Base-by-base conservation (phyloP, 495 filamentous ascomycete genomes). In the Aspergillus leporis region DNA sequence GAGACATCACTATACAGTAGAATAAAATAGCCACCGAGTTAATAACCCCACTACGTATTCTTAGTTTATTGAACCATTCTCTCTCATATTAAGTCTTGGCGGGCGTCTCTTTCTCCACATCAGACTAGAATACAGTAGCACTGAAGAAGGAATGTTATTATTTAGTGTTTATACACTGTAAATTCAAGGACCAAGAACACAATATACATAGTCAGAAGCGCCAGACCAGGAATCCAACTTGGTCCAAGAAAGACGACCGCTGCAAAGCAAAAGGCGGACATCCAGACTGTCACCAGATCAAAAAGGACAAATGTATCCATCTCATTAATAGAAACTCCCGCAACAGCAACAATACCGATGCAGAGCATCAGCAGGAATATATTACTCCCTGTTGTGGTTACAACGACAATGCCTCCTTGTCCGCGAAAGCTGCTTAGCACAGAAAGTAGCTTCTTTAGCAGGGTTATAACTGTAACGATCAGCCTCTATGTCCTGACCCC, bases 291-390 rank as follows among this genome's bases (percentile, higher is more conserved):
- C n/a, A 65, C 58, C 3, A 74, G 61, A 22, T 79, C 77, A 45
- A 79, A 77, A 0, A 66, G 19, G 0, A 68, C 59, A 47, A 74
- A 57, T 5, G 52, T 56, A 34, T 65, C 53, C n/a, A n/a, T n/a
- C 12, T 59, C 36, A 10, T 68, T 34, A 25, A 63, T 55, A 13
- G 66, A 43, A 5, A 21, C 9, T n/a, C 68, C 69, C 23, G 66
- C 59, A 13, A 75, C 51, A 28, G 74, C 71, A 13, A 78, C 40
- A 28, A 82, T 60, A 5, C 82, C 82, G 22, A 76, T 61, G 60
- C 81, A 85, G 5, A 84, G 65, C 0, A 79, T 79, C 8, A 84
- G 60, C 36, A 85, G 67, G 62, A 85, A 83, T 18, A 83, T 78
- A 53, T 85, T 85, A 56, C 77, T 81, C 18, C 82, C 81, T 25